A percentile compares a stretch with the other conserved stretches of the same genome.
These are phyloP conservation scores for Aphanomyces astaci DNA, from an alignment of 352 stramenopile genomes.

Conservation along the genomic window DNA sequence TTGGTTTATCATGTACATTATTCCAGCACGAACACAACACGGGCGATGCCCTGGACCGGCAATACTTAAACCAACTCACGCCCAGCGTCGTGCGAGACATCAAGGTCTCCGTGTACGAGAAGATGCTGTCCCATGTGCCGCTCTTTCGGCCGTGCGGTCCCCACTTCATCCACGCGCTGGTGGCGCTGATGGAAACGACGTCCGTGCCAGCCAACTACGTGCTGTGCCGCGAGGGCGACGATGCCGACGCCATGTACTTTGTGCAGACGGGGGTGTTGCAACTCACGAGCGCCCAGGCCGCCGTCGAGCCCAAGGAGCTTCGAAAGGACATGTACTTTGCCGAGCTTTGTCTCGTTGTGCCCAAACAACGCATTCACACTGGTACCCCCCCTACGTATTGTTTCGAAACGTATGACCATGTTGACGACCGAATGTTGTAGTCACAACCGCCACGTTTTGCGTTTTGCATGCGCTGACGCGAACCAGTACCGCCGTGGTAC, in stretches of 20 bases:
- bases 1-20: too few relatives aligned
- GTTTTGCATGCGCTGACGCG: conserved; percentile 44
- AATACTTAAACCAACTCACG: conserved; percentile 40
- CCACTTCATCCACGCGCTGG: conserved; percentile 48
- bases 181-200: conserved; percentile 46
- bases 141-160: conserved; percentile 44
- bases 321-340: conserved; percentile 55
- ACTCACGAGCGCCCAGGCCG: conserved; percentile 38
- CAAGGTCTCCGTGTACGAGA: conserved; percentile 47
- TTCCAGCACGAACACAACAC: conserved; percentile 44
- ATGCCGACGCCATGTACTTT: conserved; percentile 62
- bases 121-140: conserved; percentile 40
- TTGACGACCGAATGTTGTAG: conserved; percentile 32
- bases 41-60: conserved; percentile 45
- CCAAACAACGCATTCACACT: conserved; percentile 28
- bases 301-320: conserved; percentile 49
- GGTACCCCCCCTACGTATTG: not conserved
- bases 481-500: not conserved
- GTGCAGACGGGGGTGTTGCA: conserved; percentile 50
- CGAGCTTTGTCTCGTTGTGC: conserved; percentile 46
- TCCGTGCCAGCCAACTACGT: conserved; percentile 41
- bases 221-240: conserved; percentile 44
- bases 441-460: conserved; percentile 57
- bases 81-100: conserved; percentile 53
- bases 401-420: not conserved